Evolutionary conservation across 164 flowering plant genomes (phyloP), one percentile per base, ranked within the genome.

Genomic region (Malania oleifera): DNA sequence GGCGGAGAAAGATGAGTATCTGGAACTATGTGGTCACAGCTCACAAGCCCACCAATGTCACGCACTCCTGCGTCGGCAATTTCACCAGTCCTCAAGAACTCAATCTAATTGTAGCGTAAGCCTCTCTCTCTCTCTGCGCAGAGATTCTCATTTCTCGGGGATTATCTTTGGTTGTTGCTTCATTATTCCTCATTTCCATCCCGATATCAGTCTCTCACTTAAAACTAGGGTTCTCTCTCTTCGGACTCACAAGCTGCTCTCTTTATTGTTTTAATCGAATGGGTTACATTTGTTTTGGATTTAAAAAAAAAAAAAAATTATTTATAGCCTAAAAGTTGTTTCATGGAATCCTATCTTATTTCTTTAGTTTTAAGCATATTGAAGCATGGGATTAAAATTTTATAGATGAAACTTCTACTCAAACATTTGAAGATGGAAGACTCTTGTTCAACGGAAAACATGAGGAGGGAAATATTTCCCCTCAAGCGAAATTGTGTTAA

Each of bases 11-110:
- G 65, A 92, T 92, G 98, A 92, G 98, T 59, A 40, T 79, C 14
- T 87, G 95, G 95, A 92, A 89, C 73, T 92, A 92, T 63, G 98
- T 82, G 7, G 97, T 92, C 7, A 89, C 97, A 62, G 96, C 98
- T 49, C 98, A 92, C 79, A 89, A 92, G 79, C 98, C 98, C 4
- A 92, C 96, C 40, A 85, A 77, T 43, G 98, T 86, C 10, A 89
- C 91, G 0, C 93, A 92, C 73, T 92, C 98, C 0, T 92, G 97
- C 66, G 96, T 89, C 45, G 98, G 98, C 68, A 89, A 92, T 70
- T 93, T 93, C 89, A 93, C 97, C 61, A 63, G 84, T 52, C 90
- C 97, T 34, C 95, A 86, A 20, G 97, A 93, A 55, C 91, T 90
- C 77, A 93, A 93, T 61, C 97, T 93, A 72, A 89, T 93, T 54